Conservation (phyloP, 768 basidiomycete genomes). For the Mrakia blollopis region DNA sequence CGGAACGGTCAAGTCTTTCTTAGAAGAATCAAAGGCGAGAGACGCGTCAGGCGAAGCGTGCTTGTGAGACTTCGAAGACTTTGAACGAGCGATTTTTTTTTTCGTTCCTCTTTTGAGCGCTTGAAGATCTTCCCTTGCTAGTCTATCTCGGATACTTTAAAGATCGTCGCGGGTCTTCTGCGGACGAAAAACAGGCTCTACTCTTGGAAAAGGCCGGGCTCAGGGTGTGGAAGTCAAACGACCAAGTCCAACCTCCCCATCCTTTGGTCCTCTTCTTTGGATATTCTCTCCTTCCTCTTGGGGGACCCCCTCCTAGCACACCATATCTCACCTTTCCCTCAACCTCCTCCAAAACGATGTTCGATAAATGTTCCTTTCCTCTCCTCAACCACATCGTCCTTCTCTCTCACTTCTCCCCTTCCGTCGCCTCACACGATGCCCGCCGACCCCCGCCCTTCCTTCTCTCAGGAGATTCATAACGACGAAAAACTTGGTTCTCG, state of each 20-base stretch:
- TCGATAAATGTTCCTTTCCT: not conserved
- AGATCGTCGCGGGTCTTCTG: too few species aligned
- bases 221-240: too few species aligned
- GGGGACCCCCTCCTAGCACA: not conserved
- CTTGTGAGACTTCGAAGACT: too few species aligned
- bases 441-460: not conserved
- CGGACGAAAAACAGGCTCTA: too few species aligned
- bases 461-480: not conserved
- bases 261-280: not conserved
- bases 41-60: too few species aligned
- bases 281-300: not conserved
- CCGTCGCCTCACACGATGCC: not conserved
- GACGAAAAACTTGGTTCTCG: not conserved
- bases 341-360: not conserved
- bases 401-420: not conserved
- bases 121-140: too few species aligned
- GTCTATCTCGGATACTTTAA: too few species aligned
- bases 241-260: not conserved
- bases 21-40: too few species aligned
- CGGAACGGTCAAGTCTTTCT: too few species aligned
- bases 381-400: not conserved
- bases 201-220: too few species aligned
- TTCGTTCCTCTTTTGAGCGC: too few species aligned
- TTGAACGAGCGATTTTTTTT: too few species aligned
- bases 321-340: not conserved